phyloP scores from a whole-genome alignment of 495 filamentous ascomycete genomes.

The Podospora australis region DNA sequence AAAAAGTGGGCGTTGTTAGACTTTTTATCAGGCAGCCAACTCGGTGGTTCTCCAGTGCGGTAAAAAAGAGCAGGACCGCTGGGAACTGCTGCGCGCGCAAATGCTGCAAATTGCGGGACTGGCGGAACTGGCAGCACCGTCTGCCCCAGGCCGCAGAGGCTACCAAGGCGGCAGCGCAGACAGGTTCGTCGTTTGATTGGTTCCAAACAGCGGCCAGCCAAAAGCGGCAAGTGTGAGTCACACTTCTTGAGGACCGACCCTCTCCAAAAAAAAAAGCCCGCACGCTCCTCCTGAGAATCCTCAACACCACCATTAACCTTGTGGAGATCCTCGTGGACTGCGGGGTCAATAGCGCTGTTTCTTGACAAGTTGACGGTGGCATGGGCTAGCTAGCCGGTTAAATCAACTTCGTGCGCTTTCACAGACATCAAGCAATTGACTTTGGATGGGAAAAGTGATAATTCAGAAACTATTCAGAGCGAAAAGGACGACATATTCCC shows the following conservation, averaged over 20 bases:
- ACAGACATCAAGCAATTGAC: background rate
- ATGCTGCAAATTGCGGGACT: no score
- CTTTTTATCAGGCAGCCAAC: conserved; percentile 36
- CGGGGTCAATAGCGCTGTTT: background rate
- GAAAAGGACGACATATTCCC: no score
- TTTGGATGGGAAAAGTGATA: no score
- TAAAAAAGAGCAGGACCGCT: background rate
- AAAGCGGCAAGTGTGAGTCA: conserved; percentile 29
- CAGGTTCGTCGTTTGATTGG: conserved; percentile 11
- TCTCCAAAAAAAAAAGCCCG: conserved; percentile 11
- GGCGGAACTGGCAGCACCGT: no score
- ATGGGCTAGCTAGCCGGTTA: background rate
- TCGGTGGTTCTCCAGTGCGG: conserved; percentile 5
- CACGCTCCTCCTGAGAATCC: background rate
- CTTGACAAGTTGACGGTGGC: no score
- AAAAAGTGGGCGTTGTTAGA: conserved; percentile 19
- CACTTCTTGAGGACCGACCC: conserved; percentile 1
- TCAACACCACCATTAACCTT: background rate
- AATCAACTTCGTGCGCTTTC: background rate
- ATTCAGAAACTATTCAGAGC: no score
- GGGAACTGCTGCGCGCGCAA: no score
- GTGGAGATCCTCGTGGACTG: background rate
- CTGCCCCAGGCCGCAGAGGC: background rate
- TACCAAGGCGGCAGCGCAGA: background rate
- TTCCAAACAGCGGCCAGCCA: conserved; percentile 15